A percentile compares a stretch with the other conserved stretches of the same genome.
Evolutionary conservation across 495 filamentous ascomycete species (phyloP).

Genomic region (Neurospora intermedia): DNA sequence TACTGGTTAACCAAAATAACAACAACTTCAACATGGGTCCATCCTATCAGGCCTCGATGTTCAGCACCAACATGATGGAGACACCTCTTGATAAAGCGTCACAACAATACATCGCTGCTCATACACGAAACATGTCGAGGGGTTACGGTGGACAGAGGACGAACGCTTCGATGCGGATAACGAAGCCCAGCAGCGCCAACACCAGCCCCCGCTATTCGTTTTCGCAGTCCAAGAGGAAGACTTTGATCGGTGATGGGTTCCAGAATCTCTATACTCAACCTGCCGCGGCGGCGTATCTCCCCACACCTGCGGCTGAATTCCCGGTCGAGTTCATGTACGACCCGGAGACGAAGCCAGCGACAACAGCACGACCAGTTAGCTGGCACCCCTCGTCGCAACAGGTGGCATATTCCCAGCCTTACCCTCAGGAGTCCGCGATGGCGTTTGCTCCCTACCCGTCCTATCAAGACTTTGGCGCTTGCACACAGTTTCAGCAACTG

Average conservation of each 20-base stretch:
- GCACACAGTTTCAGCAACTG: constrained; percentile 28
- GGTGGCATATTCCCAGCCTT: constrained; percentile 14
- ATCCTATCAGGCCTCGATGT: not conserved
- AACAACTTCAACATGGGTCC: not conserved
- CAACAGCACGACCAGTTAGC: constrained; percentile 49
- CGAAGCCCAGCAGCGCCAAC: constrained; percentile 57
- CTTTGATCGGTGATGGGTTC: constrained; percentile 41
- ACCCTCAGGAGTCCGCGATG: constrained; percentile 20
- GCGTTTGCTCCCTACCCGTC: constrained; percentile 15
- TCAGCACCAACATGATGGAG: constrained; percentile 17
- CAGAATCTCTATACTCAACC: constrained; percentile 24
- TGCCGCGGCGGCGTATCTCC: constrained; percentile 24
- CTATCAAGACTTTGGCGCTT: constrained; percentile 26
- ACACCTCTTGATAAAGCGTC: constrained; percentile 12
- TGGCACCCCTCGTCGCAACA: constrained; percentile 54
- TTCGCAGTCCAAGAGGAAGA: constrained; percentile 41
- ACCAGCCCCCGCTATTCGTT: constrained; percentile 53
- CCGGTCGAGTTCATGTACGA: constrained; percentile 22
- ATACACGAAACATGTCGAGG: constrained; percentile 31
- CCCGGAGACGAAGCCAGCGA: constrained; percentile 18
- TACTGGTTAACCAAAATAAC: constrained; percentile 12
- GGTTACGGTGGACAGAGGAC: constrained; percentile 28
- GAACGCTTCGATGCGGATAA: constrained; percentile 41
- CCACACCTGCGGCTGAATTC: constrained; percentile 18
- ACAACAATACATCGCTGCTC: constrained; percentile 11